These are phyloP conservation scores for Trichoderma sp. DNA, from an alignment of 2,329 filamentous ascomycete genomes.

Conservation along the genomic window DNA sequence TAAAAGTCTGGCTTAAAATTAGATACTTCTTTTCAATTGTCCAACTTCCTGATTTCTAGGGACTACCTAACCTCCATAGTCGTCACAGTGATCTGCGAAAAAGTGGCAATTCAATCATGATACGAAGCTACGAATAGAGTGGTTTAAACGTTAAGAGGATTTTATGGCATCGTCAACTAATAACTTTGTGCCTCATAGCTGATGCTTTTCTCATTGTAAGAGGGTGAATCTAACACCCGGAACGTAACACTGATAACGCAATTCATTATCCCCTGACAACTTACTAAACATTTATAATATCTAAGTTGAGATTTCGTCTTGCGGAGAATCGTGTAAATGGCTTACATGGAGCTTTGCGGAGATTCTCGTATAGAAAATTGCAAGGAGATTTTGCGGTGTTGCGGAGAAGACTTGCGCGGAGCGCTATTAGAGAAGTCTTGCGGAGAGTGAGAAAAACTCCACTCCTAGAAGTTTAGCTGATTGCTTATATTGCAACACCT, in stretches of 20 bases:
- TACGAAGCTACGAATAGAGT: neutral
- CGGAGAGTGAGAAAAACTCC: neutral
- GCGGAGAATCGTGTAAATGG: neutral
- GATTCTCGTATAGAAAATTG: neutral
- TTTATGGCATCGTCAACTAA: neutral
- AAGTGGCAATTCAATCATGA: neutral
- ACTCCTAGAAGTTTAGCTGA: neutral
- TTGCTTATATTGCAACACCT: neutral
- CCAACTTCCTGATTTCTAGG: neutral
- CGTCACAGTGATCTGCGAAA: neutral
- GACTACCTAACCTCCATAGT: neutral
- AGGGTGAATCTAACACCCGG: neutral
- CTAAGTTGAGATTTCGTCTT: neutral
- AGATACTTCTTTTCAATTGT: neutral
- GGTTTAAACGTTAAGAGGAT: neutral
- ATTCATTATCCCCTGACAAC: neutral
- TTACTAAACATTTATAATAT: neutral
- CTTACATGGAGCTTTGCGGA: neutral
- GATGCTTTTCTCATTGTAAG: neutral
- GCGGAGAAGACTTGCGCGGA: neutral
- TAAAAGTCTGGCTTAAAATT: neutral
- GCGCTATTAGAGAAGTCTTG: neutral
- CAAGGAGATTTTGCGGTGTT: neutral
- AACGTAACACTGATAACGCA: neutral
- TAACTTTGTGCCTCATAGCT: neutral